phyloP scores from a whole-genome alignment of 1,284 basidiomycete species.

The Leccinum pseudoinsigne region DNA sequence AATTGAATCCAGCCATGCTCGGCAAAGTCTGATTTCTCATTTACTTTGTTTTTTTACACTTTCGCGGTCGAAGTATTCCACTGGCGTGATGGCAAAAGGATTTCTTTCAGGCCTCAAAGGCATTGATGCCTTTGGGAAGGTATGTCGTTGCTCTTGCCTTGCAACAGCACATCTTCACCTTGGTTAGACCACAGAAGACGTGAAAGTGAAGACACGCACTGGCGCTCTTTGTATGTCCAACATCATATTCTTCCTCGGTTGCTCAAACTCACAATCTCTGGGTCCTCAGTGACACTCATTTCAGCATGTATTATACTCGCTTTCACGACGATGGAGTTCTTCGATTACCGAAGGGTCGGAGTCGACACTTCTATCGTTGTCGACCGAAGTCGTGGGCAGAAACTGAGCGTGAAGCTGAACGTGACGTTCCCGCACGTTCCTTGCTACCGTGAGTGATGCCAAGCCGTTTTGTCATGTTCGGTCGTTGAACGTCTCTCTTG shows the following conservation, averaged over 20 bases:
- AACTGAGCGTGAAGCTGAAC: constrained; percentile 89
- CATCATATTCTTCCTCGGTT: background rate
- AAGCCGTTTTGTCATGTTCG: background rate
- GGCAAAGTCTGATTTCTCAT: constrained; percentile 10
- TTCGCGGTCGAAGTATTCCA: constrained; percentile 34
- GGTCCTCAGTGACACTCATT: constrained; percentile 79
- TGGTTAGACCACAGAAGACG: constrained; percentile 91
- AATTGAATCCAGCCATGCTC: background rate
- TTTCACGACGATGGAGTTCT: constrained; percentile 91
- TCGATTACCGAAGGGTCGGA: constrained; percentile 90
- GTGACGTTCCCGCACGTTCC: constrained; percentile 96
- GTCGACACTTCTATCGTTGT: constrained; percentile 91
- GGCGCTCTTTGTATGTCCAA: constrained; percentile 79
- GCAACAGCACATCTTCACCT: constrained; percentile 12
- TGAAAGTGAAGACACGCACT: constrained; percentile 95
- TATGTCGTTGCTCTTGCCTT: constrained; percentile 35
- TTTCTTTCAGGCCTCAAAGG: constrained; percentile 74
- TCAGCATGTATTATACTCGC: constrained; percentile 91
- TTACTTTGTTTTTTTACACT: constrained; percentile 23
- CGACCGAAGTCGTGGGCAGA: constrained; percentile 93
- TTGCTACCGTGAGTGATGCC: constrained; percentile 80
- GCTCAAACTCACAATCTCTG: constrained; percentile 6
- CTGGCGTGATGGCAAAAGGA: constrained; percentile 66
- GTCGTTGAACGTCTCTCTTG: constrained; percentile 4
- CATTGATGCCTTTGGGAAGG: constrained; percentile 98